These are phyloP conservation scores for Graphilbum fragrans DNA, from an alignment of 2,329 filamentous ascomycete species.

Conservation along the genomic window DNA sequence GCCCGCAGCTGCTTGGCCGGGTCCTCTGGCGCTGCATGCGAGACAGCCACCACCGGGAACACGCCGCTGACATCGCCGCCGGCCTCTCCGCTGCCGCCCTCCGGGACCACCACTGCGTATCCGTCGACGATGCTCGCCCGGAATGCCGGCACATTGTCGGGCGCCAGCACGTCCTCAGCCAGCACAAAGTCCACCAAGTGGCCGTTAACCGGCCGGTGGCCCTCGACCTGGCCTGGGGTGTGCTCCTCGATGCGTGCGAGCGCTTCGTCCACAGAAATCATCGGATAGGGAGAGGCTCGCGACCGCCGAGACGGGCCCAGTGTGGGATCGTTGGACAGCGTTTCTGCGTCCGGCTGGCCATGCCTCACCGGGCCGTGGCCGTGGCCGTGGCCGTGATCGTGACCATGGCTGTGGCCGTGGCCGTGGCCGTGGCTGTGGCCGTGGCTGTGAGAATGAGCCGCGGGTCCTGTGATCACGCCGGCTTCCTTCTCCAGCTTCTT, in stretches of 20 bases:
- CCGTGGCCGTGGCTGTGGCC: conserved; percentile 22
- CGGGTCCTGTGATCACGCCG: conserved; percentile 35
- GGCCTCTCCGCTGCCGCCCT: conserved; percentile 22
- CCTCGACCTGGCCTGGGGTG: conserved; percentile 50
- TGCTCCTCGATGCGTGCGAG: conserved; percentile 59
- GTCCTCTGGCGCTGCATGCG: conserved; percentile 46
- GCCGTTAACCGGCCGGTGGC: conserved; percentile 48
- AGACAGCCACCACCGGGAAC: conserved; percentile 78
- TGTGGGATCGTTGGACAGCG: conserved; percentile 46
- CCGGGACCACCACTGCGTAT: conserved; percentile 67
- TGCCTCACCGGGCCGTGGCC: conserved; percentile 61
- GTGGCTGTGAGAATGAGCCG: conserved; percentile 9
- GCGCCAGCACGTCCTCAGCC: conserved; percentile 68
- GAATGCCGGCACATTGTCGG: conserved; percentile 82
- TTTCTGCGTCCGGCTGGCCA: conserved; percentile 45
- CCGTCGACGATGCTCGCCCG: conserved; percentile 94
- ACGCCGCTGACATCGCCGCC: conserved; percentile 58
- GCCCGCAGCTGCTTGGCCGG: conserved; percentile 35
- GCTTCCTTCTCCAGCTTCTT: conserved; percentile 78
- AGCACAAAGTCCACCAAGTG: conserved; percentile 65
- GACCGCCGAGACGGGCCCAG: conserved; percentile 58
- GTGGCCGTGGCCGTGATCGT: conserved; percentile 44
- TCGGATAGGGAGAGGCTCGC: conserved; percentile 80
- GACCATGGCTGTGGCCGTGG: conserved; percentile 40
- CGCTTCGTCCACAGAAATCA: conserved; percentile 78